phyloP scores from a whole-genome alignment of 2,329 filamentous ascomycete genomes.

The Penicillium fuscoglaucum region DNA sequence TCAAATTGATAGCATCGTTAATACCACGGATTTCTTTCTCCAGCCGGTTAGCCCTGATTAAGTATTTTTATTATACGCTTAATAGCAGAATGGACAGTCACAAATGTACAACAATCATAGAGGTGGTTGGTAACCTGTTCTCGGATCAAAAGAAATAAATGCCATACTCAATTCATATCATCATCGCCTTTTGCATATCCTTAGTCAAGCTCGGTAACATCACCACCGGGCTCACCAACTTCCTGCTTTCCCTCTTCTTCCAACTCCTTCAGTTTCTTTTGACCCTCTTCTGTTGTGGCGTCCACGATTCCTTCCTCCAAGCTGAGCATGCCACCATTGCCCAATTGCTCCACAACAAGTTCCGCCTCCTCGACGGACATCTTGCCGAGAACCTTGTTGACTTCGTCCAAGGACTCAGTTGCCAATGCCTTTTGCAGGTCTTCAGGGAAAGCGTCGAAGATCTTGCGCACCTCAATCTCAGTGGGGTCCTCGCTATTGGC shows the following conservation, averaged over 20 bases:
- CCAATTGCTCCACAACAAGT: conserved; percentile 75
- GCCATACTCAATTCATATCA: conserved; percentile 9
- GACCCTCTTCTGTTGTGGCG: conserved; percentile 84
- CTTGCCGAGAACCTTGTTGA: conserved; percentile 82
- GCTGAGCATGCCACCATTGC: conserved; percentile 84
- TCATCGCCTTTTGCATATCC: conserved; percentile 2
- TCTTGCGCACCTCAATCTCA: conserved; percentile 63
- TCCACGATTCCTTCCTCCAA: conserved; percentile 93
- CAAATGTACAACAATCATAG: not conserved
- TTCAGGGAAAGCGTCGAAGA: conserved; percentile 81
- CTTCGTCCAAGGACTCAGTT: conserved; percentile 83
- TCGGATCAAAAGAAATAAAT: conserved; percentile 1
- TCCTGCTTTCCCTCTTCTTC: conserved; percentile 56
- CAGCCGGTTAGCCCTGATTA: not conserved
- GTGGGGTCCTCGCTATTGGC: conserved; percentile 64
- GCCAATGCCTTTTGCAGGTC: conserved; percentile 80
- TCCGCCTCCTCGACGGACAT: conserved; percentile 89
- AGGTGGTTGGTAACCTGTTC: not conserved
- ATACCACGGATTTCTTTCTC: conserved; percentile 19
- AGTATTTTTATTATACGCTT: not conserved
- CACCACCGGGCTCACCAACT: conserved; percentile 53
- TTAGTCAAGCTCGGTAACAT: conserved; percentile 45
- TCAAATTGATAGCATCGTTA: conserved; percentile 28
- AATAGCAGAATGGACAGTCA: not conserved
- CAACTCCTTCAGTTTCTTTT: conserved; percentile 73